Conservation (phyloP, 139 green algal species). For the Volvox reticuliferus region DNA sequence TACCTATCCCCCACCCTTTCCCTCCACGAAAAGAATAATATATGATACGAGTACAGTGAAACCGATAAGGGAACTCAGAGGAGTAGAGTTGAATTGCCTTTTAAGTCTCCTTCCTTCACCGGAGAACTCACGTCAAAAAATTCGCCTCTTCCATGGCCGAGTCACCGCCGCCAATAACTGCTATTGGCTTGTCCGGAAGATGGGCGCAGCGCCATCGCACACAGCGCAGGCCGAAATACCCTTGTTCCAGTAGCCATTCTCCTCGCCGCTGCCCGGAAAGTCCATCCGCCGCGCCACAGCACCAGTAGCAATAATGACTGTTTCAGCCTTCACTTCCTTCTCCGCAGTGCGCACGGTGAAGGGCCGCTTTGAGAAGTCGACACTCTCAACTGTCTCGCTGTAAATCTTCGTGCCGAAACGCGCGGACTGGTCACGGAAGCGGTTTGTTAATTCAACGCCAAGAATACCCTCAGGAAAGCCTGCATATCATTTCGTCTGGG, state of each 20-base stretch:
- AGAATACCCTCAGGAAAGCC: slow-evolving; percentile 76
- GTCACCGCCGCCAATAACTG: slow-evolving; percentile 79
- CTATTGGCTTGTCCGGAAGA: slow-evolving; percentile 91
- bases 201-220: slow-evolving; percentile 88
- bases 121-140: slow-evolving; percentile 80
- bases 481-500: background rate
- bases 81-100: no score
- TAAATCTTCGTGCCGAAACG: slow-evolving; percentile 64
- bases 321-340: slow-evolving; percentile 60
- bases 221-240: slow-evolving; percentile 85
- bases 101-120: no score
- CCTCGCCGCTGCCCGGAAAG: slow-evolving; percentile 61
- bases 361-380: slow-evolving; percentile 56
- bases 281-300: slow-evolving; percentile 56
- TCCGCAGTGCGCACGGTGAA: slow-evolving; percentile 47
- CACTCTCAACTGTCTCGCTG: slow-evolving; percentile 61
- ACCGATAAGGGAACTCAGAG: no score
- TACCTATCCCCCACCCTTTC: no score
- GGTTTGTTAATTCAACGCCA: slow-evolving; percentile 73
- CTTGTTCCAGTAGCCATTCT: slow-evolving; percentile 75
- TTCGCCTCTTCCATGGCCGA: slow-evolving; percentile 78
- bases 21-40: no score
- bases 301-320: slow-evolving; percentile 79
- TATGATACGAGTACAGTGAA: no score
- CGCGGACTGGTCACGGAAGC: slow-evolving; percentile 36